Conservation (phyloP, 305 asterid species). For the Solanum hybrid region DNA sequence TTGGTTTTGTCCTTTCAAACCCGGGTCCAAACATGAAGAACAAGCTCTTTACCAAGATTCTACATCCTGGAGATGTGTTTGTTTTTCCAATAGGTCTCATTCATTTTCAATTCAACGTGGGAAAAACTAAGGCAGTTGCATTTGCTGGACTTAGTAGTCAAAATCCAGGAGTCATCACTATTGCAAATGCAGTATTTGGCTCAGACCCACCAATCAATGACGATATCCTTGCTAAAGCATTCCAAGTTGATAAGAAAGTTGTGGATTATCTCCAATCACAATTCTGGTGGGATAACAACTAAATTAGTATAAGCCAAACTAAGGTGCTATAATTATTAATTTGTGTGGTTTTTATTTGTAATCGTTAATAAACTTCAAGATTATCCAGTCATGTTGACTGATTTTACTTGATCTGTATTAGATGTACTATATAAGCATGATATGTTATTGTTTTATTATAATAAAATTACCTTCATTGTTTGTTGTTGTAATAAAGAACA, state of each 20-base stretch:
- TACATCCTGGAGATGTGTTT: not conserved
- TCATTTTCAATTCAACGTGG: not conserved
- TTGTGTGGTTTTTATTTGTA: too few relatives aligned
- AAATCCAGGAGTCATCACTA: not conserved
- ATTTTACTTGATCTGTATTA: too few relatives aligned
- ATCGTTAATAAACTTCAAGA: too few relatives aligned
- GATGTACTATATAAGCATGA: too few relatives aligned
- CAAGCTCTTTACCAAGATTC: not conserved
- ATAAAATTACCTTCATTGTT: too few relatives aligned
- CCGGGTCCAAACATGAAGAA: not conserved
- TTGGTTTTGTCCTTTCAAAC: not conserved
- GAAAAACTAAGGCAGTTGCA: not conserved
- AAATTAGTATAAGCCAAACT: not conserved
- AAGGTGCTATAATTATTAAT: too few relatives aligned
- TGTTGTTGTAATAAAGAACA: too few relatives aligned
- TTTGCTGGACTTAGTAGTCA: not conserved
- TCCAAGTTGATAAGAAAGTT: not conserved
- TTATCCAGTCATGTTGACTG: too few relatives aligned
- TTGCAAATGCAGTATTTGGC: conserved; percentile 2
- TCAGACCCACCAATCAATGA: not conserved
- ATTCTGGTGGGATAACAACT: conserved; percentile 3
- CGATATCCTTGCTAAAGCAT: not conserved
- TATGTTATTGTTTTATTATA: too few relatives aligned
- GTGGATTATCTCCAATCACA: not conserved
- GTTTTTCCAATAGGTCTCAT: not conserved